A percentile compares a stretch with the other conserved stretches of the same genome.
These are phyloP conservation scores for Phialemoniopsis sp. DNA, from an alignment of 2,329 filamentous ascomycete genomes.

Conservation along the genomic window DNA sequence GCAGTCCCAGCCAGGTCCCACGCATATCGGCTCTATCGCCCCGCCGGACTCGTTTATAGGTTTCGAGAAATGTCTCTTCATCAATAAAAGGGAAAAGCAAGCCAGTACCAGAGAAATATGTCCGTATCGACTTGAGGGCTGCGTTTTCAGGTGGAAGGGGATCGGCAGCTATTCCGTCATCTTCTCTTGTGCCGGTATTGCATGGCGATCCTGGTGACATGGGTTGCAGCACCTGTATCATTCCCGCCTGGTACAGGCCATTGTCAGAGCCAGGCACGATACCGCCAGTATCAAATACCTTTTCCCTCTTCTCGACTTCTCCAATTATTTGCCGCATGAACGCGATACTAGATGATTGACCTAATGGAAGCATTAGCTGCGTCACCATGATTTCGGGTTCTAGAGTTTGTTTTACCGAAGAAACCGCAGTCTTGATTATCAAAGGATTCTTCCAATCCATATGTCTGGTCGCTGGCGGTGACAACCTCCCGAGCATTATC, in stretches of 20 bases:
- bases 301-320: constrained; percentile 5
- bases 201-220: no score
- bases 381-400: no score
- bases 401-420: constrained; percentile 9
- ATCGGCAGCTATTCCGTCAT: not conserved
- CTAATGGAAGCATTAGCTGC: constrained; percentile 1
- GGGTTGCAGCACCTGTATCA: no score
- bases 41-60: constrained; percentile 21
- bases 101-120: constrained; percentile 15
- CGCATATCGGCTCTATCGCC: no score
- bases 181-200: not conserved
- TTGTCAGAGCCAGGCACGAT: no score
- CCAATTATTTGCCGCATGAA: constrained; percentile 13
- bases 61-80: constrained; percentile 10
- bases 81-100: constrained; percentile 14
- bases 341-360: constrained; percentile 17
- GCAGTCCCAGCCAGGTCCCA: constrained; percentile 43
- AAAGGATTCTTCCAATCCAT: constrained; percentile 16
- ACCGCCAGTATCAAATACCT: not conserved
- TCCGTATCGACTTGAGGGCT: constrained; percentile 6
- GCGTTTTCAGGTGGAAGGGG: constrained; percentile 8
- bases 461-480: constrained; percentile 1
- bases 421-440: constrained; percentile 12
- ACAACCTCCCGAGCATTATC: no score
- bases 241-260: not conserved